Conservation (phyloP, 768 basidiomycete species). For the Mycena alexandri region DNA sequence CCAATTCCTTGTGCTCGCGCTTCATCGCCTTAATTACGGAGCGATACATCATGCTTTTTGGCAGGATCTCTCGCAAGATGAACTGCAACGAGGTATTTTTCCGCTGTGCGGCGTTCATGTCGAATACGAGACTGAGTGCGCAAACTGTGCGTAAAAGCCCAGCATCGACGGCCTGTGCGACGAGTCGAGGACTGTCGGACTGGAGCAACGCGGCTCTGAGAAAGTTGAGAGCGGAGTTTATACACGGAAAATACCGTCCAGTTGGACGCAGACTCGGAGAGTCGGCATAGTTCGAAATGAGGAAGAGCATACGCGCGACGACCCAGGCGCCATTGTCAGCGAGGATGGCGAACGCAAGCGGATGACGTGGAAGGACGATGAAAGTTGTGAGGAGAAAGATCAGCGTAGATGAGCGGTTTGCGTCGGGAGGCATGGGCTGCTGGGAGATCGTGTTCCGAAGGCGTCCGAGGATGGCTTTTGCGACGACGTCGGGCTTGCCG, state of each 20-base stretch:
- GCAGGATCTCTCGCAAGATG: conserved; percentile 16
- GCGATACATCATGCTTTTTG: conserved; percentile 21
- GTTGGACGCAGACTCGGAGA: not conserved
- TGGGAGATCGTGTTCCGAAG: conserved; percentile 9
- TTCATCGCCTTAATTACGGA: conserved; percentile 26
- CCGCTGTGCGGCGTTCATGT: not conserved
- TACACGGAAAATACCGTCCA: not conserved
- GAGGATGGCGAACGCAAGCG: conserved; percentile 27
- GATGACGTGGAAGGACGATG: conserved; percentile 1
- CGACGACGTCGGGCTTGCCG: conserved; percentile 9
- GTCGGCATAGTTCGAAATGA: not conserved
- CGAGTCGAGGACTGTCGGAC: conserved; percentile 7
- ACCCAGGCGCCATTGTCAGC: conserved; percentile 29
- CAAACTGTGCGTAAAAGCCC: conserved; percentile 19
- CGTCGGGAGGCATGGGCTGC: not conserved
- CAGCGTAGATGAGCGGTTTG: not conserved
- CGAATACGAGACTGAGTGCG: not conserved
- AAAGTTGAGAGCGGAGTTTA: not conserved
- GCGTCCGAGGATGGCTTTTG: conserved; percentile 2
- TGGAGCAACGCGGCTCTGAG: conserved; percentile 8
- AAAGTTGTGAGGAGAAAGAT: not conserved
- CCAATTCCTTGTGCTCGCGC: conserved; percentile 16
- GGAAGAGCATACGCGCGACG: conserved; percentile 23
- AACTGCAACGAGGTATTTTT: not conserved
- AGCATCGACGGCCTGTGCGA: conserved; percentile 23